Conservation (phyloP, 371 early-diverging fungal species). For the Capillidium heterosporum region DNA sequence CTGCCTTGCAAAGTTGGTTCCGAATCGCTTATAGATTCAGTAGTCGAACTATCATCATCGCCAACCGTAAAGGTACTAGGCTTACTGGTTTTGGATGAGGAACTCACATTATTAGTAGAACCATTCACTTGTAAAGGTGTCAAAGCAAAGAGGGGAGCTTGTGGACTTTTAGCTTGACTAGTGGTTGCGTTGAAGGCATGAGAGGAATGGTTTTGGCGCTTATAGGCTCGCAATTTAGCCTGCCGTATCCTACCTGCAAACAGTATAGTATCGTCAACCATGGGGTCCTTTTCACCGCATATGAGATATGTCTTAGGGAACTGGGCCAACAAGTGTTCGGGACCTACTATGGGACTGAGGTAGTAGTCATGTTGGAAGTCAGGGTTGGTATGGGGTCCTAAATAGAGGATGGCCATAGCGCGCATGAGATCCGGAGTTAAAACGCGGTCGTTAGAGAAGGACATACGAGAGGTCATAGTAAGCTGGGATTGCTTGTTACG, state of each 20-base stretch:
- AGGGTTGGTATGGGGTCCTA: constrained; percentile 60
- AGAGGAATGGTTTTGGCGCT: constrained; percentile 5
- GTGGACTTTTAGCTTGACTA: not conserved
- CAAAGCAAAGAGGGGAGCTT: not conserved
- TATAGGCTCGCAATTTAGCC: constrained; percentile 26
- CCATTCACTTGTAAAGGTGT: not conserved
- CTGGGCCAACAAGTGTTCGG: constrained; percentile 64
- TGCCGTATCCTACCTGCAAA: constrained; percentile 75
- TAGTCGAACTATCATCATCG: not conserved
- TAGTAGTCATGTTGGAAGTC: constrained; percentile 68
- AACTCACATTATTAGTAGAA: not conserved
- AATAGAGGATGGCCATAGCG: constrained; percentile 83
- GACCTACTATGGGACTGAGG: constrained; percentile 75
- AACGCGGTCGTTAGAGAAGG: constrained; percentile 67
- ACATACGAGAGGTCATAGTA: constrained; percentile 73
- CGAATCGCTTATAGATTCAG: not conserved
- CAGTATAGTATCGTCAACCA: constrained; percentile 88
- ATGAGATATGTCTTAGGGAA: constrained; percentile 83
- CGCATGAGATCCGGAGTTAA: constrained; percentile 68
- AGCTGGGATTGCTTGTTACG: constrained; percentile 17
- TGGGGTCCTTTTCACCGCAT: constrained; percentile 89
- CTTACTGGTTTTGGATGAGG: not conserved
- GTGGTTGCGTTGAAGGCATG: not conserved
- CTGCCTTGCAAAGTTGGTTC: not conserved
- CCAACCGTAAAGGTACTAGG: not conserved